Conservation (phyloP, 352 stramenopile species). For the Chrysophaeum taylorii region DNA sequence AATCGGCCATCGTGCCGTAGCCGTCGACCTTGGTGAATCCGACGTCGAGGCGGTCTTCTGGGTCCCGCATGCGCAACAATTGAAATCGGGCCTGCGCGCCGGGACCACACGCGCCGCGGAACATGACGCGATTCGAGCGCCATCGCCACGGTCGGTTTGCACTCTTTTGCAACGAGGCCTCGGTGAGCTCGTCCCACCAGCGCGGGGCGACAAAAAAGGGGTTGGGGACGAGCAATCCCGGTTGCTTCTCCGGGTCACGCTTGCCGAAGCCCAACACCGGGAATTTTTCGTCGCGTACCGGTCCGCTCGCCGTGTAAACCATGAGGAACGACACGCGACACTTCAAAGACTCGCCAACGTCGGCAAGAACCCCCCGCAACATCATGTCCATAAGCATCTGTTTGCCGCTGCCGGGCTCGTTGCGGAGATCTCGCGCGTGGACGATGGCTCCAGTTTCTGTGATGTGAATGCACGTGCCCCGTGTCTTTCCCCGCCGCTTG, state of each 20-base stretch:
- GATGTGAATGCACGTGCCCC: neutral
- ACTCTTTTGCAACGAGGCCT: neutral
- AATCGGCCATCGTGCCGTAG: neutral
- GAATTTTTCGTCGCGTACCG: neutral
- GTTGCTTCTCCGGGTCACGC: neutral
- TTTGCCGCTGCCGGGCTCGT: neutral
- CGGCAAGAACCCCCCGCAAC: neutral
- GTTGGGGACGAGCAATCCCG: neutral
- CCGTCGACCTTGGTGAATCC: neutral
- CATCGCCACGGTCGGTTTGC: neutral
- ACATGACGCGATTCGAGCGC: neutral
- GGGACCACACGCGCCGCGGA: neutral
- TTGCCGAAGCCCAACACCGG: neutral
- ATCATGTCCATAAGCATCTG: constrained; percentile 9
- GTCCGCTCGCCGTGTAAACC: neutral
- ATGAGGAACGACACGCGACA: neutral
- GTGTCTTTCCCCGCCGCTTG: too few species aligned
- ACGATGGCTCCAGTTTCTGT: neutral
- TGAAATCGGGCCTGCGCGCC: neutral
- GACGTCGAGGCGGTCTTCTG: neutral
- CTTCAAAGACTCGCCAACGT: neutral
- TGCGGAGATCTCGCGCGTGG: neutral
- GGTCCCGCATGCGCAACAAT: neutral
- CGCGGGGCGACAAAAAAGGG: neutral
- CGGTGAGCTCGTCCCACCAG: neutral